Evolutionary conservation across 2,329 filamentous ascomycete genomes (phyloP).

Genomic region (Didymosphaeria variabile): DNA sequence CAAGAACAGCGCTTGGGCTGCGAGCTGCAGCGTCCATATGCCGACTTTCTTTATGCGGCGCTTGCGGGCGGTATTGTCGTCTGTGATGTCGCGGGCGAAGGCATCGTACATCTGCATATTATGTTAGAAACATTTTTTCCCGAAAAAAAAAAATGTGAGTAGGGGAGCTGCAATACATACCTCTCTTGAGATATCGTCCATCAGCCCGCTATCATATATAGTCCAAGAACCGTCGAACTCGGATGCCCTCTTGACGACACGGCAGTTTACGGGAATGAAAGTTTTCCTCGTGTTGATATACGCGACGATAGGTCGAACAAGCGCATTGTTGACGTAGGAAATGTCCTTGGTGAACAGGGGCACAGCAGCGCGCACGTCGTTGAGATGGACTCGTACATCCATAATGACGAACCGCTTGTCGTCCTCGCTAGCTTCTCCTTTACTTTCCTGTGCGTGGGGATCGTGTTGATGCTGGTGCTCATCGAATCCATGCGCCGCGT

Average conservation of each 20-base stretch:
- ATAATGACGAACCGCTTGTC: conserved; percentile 86
- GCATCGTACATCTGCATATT: conserved; percentile 80
- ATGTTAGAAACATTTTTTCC: not conserved
- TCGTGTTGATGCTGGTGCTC: conserved; percentile 31
- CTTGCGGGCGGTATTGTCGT: conserved; percentile 86
- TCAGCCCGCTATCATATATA: conserved; percentile 88
- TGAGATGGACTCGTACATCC: conserved; percentile 93
- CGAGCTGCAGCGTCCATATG: conserved; percentile 92
- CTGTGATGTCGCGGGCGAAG: conserved; percentile 89
- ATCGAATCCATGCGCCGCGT: conserved; percentile 42
- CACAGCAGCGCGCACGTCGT: conserved; percentile 91
- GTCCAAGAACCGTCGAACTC: conserved; percentile 98
- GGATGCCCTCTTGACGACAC: conserved; percentile 85
- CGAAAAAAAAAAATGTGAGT: not conserved
- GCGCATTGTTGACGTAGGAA: conserved; percentile 94
- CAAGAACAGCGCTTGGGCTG: conserved; percentile 92
- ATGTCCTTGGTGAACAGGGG: conserved; percentile 91
- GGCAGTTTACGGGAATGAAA: conserved; percentile 94
- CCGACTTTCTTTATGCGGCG: conserved; percentile 94
- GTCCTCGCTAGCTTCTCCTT: conserved; percentile 50
- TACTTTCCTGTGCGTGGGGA: conserved; percentile 19
- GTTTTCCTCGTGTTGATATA: conserved; percentile 97
- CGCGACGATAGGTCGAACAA: conserved; percentile 94
- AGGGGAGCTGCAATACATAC: conserved; percentile 46
- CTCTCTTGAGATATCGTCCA: conserved; percentile 92